Evolutionary conservation across 495 filamentous ascomycete genomes (phyloP).

Genomic region (Thermothielavioides terrestris): DNA sequence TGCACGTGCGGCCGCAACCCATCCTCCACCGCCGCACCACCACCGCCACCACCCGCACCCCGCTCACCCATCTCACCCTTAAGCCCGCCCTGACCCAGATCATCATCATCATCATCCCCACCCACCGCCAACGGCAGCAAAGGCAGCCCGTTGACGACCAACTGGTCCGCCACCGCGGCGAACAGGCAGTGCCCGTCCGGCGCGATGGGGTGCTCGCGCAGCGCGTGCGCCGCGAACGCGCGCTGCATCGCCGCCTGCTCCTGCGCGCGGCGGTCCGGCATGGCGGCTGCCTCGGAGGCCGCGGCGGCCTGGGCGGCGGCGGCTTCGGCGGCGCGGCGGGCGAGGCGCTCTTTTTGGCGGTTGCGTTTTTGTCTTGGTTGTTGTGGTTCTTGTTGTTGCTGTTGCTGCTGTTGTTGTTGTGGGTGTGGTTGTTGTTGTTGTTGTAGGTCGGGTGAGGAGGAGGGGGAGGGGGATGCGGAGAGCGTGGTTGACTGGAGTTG

Average conservation of each 20-base stretch:
- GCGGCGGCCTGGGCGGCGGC: conserved; percentile 59
- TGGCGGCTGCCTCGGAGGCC: conserved; percentile 60
- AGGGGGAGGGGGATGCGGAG: conserved; percentile 7
- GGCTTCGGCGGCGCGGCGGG: conserved; percentile 76
- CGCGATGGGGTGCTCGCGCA: conserved; percentile 69
- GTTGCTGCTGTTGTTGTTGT: not conserved
- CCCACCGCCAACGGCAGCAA: too few species aligned
- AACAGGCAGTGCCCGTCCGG: conserved; percentile 98
- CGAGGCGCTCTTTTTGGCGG: conserved; percentile 82
- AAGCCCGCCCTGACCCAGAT: too few species aligned
- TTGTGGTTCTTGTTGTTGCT: conserved; percentile 18
- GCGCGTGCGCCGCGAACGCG: conserved; percentile 49
- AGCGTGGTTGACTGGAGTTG: conserved; percentile 17
- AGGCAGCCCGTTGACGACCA: conserved; percentile 40
- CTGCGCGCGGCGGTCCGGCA: conserved; percentile 62
- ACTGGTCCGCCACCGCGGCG: conserved; percentile 79
- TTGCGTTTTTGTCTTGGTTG: conserved; percentile 57
- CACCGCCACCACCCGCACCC: not conserved
- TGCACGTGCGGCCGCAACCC: conserved; percentile 12
- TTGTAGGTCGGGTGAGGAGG: conserved; percentile 2
- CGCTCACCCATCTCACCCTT: not conserved
- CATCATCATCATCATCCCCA: too few species aligned
- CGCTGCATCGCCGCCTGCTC: conserved; percentile 63
- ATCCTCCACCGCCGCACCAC: conserved; percentile 8
- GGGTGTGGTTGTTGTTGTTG: conserved; percentile 6